phyloP scores from a whole-genome alignment of 2,329 filamentous ascomycete genomes.

The Penicillium sp. region DNA sequence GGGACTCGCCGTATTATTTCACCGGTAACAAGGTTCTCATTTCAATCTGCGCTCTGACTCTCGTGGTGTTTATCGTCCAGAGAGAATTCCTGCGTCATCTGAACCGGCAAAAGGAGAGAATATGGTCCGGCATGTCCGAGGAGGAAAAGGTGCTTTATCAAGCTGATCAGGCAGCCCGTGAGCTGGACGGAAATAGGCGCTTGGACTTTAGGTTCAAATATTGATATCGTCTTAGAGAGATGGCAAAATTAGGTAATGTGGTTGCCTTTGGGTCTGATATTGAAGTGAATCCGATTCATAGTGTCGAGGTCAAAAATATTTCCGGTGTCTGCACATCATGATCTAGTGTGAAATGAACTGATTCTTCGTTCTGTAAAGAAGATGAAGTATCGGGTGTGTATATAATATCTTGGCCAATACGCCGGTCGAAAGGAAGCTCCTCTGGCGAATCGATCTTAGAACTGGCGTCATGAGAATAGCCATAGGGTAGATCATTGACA shows the following conservation, averaged over 20 bases:
- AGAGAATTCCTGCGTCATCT: slow-evolving; percentile 42
- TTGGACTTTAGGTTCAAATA: slow-evolving; percentile 46
- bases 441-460: neutral
- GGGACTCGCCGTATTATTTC: slow-evolving; percentile 53
- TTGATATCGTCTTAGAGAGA: too few relatives aligned
- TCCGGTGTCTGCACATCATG: neutral
- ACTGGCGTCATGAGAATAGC: neutral
- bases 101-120: slow-evolving; percentile 48
- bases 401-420: neutral
- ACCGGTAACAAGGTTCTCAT: slow-evolving; percentile 53
- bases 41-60: slow-evolving; percentile 45
- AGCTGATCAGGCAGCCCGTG: slow-evolving; percentile 40
- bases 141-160: slow-evolving; percentile 48
- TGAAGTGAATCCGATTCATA: too few relatives aligned
- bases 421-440: neutral
- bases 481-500: neutral
- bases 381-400: neutral
- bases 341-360: neutral
- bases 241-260: too few relatives aligned
- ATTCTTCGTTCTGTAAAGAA: neutral
- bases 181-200: slow-evolving; percentile 49
- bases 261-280: too few relatives aligned
- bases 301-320: neutral
- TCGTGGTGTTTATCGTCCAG: slow-evolving; percentile 48
- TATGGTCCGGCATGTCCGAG: slow-evolving; percentile 45